phyloP scores from a whole-genome alignment of 345 rosid genomes.

The Lagerstroemia speciosa region DNA sequence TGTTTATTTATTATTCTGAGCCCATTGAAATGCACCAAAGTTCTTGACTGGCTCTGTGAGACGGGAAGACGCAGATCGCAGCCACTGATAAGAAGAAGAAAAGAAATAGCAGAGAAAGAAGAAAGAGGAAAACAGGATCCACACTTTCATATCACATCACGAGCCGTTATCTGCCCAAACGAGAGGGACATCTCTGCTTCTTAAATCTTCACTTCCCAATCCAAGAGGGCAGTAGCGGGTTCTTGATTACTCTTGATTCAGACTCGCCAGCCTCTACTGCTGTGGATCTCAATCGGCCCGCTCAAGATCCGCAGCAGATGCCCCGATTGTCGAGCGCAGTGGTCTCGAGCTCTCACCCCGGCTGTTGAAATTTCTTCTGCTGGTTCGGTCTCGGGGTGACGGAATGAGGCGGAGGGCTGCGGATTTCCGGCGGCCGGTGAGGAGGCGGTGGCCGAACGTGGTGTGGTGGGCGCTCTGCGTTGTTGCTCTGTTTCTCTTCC shows the following conservation, averaged over 20 bases:
- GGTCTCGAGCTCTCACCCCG: neutral
- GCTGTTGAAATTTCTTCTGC: neutral
- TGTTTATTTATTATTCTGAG: too few species aligned
- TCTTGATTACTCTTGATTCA: neutral
- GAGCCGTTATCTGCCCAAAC: neutral
- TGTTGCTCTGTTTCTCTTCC: conserved; percentile 22
- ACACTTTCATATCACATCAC: neutral
- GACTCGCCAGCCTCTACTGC: neutral
- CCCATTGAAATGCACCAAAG: too few species aligned
- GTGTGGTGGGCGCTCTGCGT: conserved; percentile 62
- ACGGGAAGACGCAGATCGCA: neutral
- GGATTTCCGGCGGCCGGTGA: conserved; percentile 53
- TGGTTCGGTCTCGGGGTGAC: neutral
- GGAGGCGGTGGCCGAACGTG: conserved; percentile 54
- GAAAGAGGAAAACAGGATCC: neutral
- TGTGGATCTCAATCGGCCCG: neutral
- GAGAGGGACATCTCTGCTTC: neutral
- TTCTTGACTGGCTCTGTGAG: neutral
- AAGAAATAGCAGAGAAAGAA: neutral
- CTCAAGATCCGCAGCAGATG: neutral
- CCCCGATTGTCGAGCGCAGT: neutral
- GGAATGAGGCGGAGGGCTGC: conserved; percentile 62
- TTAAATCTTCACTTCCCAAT: neutral
- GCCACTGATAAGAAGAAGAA: neutral
- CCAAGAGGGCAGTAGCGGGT: neutral